Percentiles rank a stretch among this genome's conserved stretches.
phyloP scores from a whole-genome alignment of 805 yeast genomes.

The Candida piceae region DNA sequence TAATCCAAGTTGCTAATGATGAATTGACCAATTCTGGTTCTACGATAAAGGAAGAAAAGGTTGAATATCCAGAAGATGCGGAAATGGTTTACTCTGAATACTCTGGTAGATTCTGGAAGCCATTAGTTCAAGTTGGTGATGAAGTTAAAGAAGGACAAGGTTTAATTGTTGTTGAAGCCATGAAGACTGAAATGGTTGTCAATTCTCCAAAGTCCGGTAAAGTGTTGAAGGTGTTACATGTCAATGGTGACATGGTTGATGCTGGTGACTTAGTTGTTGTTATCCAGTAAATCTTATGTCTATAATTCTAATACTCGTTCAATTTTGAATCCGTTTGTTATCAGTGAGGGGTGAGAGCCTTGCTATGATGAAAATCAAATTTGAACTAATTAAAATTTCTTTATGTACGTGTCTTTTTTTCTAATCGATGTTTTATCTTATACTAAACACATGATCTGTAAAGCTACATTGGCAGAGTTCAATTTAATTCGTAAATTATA shows the following conservation, averaged over 20 bases:
- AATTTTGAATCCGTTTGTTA: too few relatives aligned
- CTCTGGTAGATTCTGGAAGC: constrained; percentile 97
- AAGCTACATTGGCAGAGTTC: too few relatives aligned
- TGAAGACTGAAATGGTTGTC: constrained; percentile 97
- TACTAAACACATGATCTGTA: too few relatives aligned
- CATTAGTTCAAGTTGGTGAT: constrained; percentile 76
- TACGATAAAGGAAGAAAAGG: constrained; percentile 40
- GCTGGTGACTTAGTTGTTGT: constrained; percentile 95
- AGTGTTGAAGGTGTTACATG: constrained; percentile 66
- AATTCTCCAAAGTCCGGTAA: constrained; percentile 65
- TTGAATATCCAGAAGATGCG: constrained; percentile 70
- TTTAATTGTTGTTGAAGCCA: constrained; percentile 88
- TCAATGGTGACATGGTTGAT: constrained; percentile 93
- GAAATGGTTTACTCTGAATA: constrained; percentile 87
- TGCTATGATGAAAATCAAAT: not conserved
- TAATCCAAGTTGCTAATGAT: constrained; percentile 76
- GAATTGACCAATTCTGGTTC: constrained; percentile 58
- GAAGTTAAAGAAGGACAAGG: constrained; percentile 69
- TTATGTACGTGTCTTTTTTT: not conserved
- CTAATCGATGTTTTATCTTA: too few relatives aligned
- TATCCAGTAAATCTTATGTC: constrained; percentile 22
- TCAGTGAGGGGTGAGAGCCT: constrained; percentile 8
- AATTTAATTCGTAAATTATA: too few relatives aligned
- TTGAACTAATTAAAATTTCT: not conserved
- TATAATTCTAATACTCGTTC: not conserved